Evolutionary conservation across 371 early-diverging fungal genomes (phyloP).

Genomic region (Lichtheimia corymbifera): DNA sequence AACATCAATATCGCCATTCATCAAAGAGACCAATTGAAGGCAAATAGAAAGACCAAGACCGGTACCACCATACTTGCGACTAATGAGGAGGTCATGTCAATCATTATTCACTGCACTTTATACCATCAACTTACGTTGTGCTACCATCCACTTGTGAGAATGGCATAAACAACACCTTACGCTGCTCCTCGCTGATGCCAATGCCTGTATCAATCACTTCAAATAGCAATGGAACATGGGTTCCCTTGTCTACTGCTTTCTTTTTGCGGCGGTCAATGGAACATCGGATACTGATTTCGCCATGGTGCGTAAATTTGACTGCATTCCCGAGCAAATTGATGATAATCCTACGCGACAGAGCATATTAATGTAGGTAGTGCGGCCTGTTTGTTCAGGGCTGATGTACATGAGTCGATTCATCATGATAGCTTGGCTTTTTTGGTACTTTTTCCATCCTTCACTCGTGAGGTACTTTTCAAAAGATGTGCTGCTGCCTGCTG

Average conservation of each 20-base stretch:
- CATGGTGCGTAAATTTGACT: conserved; percentile 23
- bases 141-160: conserved; percentile 58
- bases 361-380: conserved; percentile 47
- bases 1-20: conserved; percentile 58
- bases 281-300: conserved; percentile 28
- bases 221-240: conserved; percentile 26
- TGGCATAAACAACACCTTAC: conserved; percentile 56
- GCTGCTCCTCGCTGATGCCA: conserved; percentile 56
- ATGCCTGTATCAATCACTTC: conserved; percentile 57
- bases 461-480: conserved; percentile 42
- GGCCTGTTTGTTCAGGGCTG: conserved; percentile 59
- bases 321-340: conserved; percentile 45
- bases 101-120: not conserved
- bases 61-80: conserved; percentile 64
- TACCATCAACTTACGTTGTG: conserved; percentile 39
- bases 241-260: conserved; percentile 1
- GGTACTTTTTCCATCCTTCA: conserved; percentile 46
- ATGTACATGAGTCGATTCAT: conserved; percentile 26
- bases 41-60: conserved; percentile 66
- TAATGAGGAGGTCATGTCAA: conserved; percentile 3
- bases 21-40: conserved; percentile 51
- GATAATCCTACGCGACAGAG: conserved; percentile 19
- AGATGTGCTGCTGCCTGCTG: conserved; percentile 18
- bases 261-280: conserved; percentile 22
- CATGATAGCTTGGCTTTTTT: conserved; percentile 25